Conservation (phyloP, 2,329 filamentous ascomycete genomes). For the Neocucurbitaria cava region DNA sequence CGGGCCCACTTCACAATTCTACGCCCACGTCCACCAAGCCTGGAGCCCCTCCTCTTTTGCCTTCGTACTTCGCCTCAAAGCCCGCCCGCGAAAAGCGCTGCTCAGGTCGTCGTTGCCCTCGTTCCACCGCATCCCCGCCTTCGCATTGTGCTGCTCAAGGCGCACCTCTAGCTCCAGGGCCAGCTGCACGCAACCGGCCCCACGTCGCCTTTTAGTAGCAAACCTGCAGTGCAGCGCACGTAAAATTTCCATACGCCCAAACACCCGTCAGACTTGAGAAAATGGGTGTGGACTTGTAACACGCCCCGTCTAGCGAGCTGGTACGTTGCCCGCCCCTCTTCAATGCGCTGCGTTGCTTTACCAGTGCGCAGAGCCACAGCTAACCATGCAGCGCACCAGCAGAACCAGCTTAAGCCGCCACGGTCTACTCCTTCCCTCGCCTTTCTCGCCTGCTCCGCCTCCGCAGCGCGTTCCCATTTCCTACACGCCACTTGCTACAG, state of each 20-base stretch:
- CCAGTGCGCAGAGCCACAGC: constrained; percentile 29
- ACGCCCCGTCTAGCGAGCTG: constrained; percentile 37
- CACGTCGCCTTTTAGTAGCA: constrained; percentile 42
- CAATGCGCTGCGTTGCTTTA: constrained; percentile 28
- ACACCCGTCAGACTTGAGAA: constrained; percentile 24
- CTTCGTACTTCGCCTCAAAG: constrained; percentile 6
- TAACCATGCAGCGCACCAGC: constrained; percentile 41
- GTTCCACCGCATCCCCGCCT: constrained; percentile 37
- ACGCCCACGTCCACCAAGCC: constrained; percentile 9
- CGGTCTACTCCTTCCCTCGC: constrained; percentile 16
- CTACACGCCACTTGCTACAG: constrained; percentile 3
- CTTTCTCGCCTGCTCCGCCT: constrained; percentile 15
- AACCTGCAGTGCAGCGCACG: constrained; percentile 35
- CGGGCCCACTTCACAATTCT: constrained; percentile 23
- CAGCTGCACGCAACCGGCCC: constrained; percentile 33
- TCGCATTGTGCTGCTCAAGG: constrained; percentile 26
- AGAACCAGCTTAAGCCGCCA: constrained; percentile 40
- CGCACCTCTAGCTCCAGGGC: constrained; percentile 23
- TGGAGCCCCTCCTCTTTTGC: constrained; percentile 8
- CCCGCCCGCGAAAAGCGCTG: constrained; percentile 14
- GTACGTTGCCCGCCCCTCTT: constrained; percentile 37
- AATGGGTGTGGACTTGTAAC: constrained; percentile 45
- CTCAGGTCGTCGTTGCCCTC: constrained; percentile 10
- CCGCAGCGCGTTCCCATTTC: constrained; percentile 12
- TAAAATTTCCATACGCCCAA: constrained; percentile 25